Base-by-base conservation (phyloP, 75 land plant species). In the Chamaecyparis obtusa region DNA sequence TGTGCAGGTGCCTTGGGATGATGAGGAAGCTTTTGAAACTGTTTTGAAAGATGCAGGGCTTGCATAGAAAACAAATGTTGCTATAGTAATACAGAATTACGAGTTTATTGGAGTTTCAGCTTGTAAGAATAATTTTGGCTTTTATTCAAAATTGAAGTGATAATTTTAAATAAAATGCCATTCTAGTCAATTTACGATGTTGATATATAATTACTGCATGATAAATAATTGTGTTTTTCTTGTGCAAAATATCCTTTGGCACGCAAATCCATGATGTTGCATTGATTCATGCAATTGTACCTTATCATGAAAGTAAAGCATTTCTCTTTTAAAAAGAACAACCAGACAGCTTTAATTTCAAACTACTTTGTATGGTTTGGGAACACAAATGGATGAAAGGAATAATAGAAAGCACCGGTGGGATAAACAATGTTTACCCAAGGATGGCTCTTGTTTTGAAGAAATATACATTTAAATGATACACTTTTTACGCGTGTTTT, bases 21-120 rank as follows among this genome's bases (percentile, higher is more conserved):
- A 87, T 81, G 96, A 93, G 9, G 90, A 92, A 9, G 94, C 90
- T n/a, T 93, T 95, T 85, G 93, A 93, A 89, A 83, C 33, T 72
- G 96, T 92, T 15, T 85, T 95, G 85, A 94, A 92, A 89, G 92
- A 89, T 71, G 97, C 97, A 32, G 96, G 94, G 32, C 91, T 91
- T 60, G 92, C 92, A 37, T 91, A 87, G 39, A 7, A 46, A 74
- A 30, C 17, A 85, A 17, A 85, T 37, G 39, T 83, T 46, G 69
- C 27, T 64, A 24, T 64, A 27, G 69, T 64, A 64, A 64, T 64
- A 14, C 15, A 74, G 16, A 33, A 74, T 24, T 33, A 6, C 11
- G 37, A 74, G 76, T 74, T 32, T 74, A 32, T 74, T 74, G 4
- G 76, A 33, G 4, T 74, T 32, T 30, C 16, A 32, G 37, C n/a